Base-by-base conservation (phyloP, 139 green algal species). In the Chlorella ohadii region DNA sequence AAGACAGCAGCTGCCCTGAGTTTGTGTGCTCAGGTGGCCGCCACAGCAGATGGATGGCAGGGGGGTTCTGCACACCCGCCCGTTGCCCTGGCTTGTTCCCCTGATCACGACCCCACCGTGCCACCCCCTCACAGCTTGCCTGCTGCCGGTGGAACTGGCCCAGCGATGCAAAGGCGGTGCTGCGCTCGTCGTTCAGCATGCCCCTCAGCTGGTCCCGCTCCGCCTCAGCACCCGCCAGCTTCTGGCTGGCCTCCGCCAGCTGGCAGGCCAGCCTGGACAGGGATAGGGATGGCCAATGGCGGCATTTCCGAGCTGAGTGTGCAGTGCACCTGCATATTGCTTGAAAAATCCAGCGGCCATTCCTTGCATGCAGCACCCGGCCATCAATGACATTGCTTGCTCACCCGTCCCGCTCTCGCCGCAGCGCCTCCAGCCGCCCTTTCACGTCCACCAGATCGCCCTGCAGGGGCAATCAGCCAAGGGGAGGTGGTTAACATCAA, bases 61-160 rank as follows among this genome's bases (percentile, higher is more conserved):
- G n/a, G n/a, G n/a, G n/a, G n/a, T n/a, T n/a, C n/a, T n/a, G n/a
- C n/a, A n/a, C n/a, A n/a, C n/a, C n/a, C n/a, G n/a, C n/a, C n/a
- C n/a, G n/a, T n/a, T n/a, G n/a, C n/a, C n/a, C n/a, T n/a, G n/a
- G n/a, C n/a, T n/a, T n/a, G n/a, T n/a, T n/a, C n/a, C n/a, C n/a
- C n/a, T n/a, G n/a, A n/a, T n/a, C n/a, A n/a, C n/a, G n/a, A n/a
- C n/a, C n/a, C n/a, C n/a, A n/a, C 44, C 44, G 44, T 51, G 44
- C 44, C 44, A 9, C 44, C 44, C 44, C 44, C 44, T 51, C 12
- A 25, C 15, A 19, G 22, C 74, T 31, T 11, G 47, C 76, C 76
- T 83, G 78, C 34, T 85, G 80, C 34, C 67, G 28, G 57, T 93
- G 90, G 85, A 87, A 90, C 81, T 90, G 81, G 27, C 75, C 72